Conservation (phyloP, 768 basidiomycete species). For the Suillus brevipes region DNA sequence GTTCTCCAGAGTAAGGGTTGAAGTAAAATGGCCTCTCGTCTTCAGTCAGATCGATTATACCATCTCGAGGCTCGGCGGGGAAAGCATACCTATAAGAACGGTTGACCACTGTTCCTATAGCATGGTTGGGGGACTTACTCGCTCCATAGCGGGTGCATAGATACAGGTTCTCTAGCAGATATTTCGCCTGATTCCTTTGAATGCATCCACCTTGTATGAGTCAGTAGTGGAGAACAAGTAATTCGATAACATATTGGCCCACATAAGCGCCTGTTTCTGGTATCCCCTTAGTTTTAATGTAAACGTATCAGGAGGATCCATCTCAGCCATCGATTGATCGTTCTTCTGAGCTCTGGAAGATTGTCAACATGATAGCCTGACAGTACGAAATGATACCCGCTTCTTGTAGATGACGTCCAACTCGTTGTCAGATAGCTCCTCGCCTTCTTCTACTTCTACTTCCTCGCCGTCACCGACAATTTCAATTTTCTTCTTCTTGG, state of each 20-base stretch:
- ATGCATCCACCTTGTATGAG: conserved; percentile 79
- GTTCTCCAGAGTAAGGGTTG: conserved; percentile 89
- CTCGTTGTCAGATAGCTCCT: conserved; percentile 80
- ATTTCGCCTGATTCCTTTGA: conserved; percentile 76
- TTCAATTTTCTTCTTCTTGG: conserved; percentile 54
- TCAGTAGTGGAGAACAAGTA: background rate
- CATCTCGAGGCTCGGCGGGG: conserved; percentile 56
- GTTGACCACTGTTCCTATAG: background rate
- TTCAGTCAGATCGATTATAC: conserved; percentile 74
- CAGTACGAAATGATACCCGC: conserved; percentile 40
- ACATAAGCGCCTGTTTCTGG: conserved; percentile 91
- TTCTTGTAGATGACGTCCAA: conserved; percentile 82
- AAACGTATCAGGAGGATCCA: conserved; percentile 81
- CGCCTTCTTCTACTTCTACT: conserved; percentile 80
- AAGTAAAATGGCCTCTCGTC: conserved; percentile 84
- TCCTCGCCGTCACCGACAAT: conserved; percentile 82
- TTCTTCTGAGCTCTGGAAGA: conserved; percentile 74
- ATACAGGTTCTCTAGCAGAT: conserved; percentile 65
- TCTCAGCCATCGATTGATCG: conserved; percentile 73
- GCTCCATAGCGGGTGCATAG: conserved; percentile 94
- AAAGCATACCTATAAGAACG: conserved; percentile 64
- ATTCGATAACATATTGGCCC: conserved; percentile 21
- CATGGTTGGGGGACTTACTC: conserved; percentile 52
- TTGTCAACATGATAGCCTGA: conserved; percentile 8
- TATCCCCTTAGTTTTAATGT: conserved; percentile 76